phyloP scores from a whole-genome alignment of 805 yeast species.

The Danielia oregonensis region DNA sequence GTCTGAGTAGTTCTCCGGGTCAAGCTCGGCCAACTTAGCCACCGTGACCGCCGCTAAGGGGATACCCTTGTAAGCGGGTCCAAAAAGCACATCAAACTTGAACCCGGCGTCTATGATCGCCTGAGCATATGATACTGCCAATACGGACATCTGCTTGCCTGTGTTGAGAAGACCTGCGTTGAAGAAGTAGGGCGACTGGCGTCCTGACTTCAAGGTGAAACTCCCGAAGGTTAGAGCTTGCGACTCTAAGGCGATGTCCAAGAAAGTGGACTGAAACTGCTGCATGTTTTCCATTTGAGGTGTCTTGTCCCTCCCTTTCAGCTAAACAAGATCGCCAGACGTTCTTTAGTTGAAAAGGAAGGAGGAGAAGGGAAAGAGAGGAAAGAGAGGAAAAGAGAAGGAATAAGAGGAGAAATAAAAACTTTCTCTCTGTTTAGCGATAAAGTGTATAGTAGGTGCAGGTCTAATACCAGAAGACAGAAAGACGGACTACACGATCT shows the following conservation, averaged over 20 bases:
- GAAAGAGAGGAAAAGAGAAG: too few relatives aligned
- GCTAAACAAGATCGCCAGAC: conserved; percentile 6
- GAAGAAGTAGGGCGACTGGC: conserved; percentile 86
- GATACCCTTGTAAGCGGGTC: conserved; percentile 98
- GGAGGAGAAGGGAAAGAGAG: not conserved
- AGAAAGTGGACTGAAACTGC: conserved; percentile 59
- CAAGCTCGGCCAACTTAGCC: conserved; percentile 87
- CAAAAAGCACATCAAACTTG: conserved; percentile 87
- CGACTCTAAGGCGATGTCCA: conserved; percentile 77
- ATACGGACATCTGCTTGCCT: conserved; percentile 70
- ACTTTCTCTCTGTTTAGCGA: too few relatives aligned
- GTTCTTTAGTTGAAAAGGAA: conserved; percentile 10
- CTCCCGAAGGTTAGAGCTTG: conserved; percentile 83
- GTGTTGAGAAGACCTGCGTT: conserved; percentile 81
- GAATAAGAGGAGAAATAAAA: too few relatives aligned
- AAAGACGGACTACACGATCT: too few relatives aligned
- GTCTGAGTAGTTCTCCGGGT: conserved; percentile 66
- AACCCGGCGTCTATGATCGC: conserved; percentile 79
- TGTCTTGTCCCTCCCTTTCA: conserved; percentile 2
- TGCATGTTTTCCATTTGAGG: too few relatives aligned
- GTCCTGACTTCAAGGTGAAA: conserved; percentile 88
- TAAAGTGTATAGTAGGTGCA: too few relatives aligned
- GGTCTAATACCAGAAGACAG: too few relatives aligned
- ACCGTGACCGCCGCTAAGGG: conserved; percentile 92
- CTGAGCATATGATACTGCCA: conserved; percentile 86